phyloP scores from a whole-genome alignment of 345 rosid genomes.

The Populus simonii region DNA sequence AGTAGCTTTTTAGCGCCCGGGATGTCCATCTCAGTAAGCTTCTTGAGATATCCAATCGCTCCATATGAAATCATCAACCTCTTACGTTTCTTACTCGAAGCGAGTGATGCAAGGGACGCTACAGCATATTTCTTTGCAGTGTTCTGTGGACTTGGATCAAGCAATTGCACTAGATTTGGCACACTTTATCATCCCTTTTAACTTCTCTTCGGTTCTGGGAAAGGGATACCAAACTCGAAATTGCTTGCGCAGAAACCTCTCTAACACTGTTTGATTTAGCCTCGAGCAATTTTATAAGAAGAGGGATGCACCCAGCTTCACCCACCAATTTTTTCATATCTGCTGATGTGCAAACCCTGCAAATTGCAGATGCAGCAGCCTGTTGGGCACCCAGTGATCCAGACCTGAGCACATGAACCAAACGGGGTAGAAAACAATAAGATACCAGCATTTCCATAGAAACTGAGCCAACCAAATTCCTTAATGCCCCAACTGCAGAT shows the following conservation, averaged over 20 bases:
- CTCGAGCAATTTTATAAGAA: constrained; percentile 64
- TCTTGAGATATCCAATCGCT: constrained; percentile 90
- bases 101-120: constrained; percentile 52
- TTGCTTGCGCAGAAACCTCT: constrained; percentile 78
- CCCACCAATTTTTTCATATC: constrained; percentile 75
- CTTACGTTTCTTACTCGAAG: constrained; percentile 86
- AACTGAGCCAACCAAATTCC: constrained; percentile 66
- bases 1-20: constrained; percentile 88
- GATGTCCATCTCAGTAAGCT: constrained; percentile 78
- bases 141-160: constrained; percentile 79
- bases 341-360: constrained; percentile 48
- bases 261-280: constrained; percentile 55
- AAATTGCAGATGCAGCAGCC: constrained; percentile 81
- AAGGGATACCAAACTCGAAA: constrained; percentile 60
- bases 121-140: constrained; percentile 85
- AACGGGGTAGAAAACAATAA: constrained; percentile 54
- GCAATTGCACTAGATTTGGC: constrained; percentile 73
- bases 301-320: constrained; percentile 79
- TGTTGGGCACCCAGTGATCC: constrained; percentile 87
- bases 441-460: constrained; percentile 49
- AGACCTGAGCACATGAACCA: constrained; percentile 75
- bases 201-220: constrained; percentile 72
- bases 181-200: constrained; percentile 68
- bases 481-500: constrained; percentile 70
- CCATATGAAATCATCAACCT: constrained; percentile 90